Percentiles rank a stretch among this genome's conserved stretches.
phyloP scores from a whole-genome alignment of 1,139 yeast species.

The Candida smagusa region DNA sequence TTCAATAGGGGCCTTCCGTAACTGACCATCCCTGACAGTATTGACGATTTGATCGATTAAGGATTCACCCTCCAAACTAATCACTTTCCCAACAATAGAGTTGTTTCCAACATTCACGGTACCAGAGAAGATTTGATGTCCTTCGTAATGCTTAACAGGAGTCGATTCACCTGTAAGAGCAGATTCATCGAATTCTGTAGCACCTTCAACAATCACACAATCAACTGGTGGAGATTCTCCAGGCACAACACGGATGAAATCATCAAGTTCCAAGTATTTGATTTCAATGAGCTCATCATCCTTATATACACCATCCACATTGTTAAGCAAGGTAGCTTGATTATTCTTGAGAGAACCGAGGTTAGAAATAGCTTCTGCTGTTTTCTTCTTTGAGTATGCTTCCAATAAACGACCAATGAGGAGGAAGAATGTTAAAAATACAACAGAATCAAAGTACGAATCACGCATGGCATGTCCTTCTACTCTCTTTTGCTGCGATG shows the following conservation, averaged over 20 bases:
- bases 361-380: constrained; percentile 62
- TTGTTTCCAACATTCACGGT: constrained; percentile 61
- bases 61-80: constrained; percentile 62
- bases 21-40: constrained; percentile 72
- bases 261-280: constrained; percentile 61
- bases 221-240: constrained; percentile 78
- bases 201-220: constrained; percentile 57
- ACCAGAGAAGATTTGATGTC: constrained; percentile 71
- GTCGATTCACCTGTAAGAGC: constrained; percentile 74
- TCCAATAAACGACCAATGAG: constrained; percentile 70
- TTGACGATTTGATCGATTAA: constrained; percentile 66
- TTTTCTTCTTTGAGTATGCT: constrained; percentile 60
- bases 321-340: constrained; percentile 47
- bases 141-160: constrained; percentile 44
- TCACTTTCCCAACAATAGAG: constrained; percentile 54
- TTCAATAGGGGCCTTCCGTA: constrained; percentile 73
- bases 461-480: constrained; percentile 48
- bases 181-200: constrained; percentile 66
- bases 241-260: constrained; percentile 52
- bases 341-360: constrained; percentile 51
- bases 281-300: constrained; percentile 42
- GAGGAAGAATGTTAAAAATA: constrained; percentile 67
- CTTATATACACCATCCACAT: constrained; percentile 18
- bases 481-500: constrained; percentile 3
- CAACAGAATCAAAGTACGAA: constrained; percentile 76